phyloP scores from a whole-genome alignment of 148 eudicot species.

The Polygonum aviculare region DNA sequence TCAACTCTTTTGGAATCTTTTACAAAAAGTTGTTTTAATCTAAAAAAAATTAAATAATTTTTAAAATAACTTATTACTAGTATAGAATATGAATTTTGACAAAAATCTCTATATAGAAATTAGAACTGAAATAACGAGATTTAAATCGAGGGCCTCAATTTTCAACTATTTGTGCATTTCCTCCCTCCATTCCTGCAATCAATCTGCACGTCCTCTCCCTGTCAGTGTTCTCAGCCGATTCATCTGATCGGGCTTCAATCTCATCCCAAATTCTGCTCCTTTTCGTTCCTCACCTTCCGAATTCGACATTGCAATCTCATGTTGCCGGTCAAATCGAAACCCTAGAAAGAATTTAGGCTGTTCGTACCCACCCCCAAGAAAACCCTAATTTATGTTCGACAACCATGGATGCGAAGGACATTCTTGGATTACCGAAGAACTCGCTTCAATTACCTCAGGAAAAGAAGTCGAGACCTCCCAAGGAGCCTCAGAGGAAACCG shows the following conservation, averaged over 20 bases:
- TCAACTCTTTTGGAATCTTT: too few species aligned
- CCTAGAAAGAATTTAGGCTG: neutral
- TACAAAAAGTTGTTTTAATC: too few species aligned
- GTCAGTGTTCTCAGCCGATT: neutral
- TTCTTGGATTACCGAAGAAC: conserved; percentile 65
- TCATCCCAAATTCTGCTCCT: neutral
- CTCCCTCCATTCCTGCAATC: neutral
- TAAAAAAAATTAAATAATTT: too few species aligned
- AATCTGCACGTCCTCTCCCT: neutral
- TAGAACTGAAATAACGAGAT: too few species aligned
- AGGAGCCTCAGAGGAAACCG: conserved; percentile 81
- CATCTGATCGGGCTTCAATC: neutral
- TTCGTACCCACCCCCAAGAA: neutral
- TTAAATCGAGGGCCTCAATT: too few species aligned
- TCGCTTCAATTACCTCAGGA: conserved; percentile 33
- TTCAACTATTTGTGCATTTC: too few species aligned
- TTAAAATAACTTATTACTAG: too few species aligned
- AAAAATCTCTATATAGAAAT: too few species aligned
- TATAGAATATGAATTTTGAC: too few species aligned
- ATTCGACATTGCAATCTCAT: neutral
- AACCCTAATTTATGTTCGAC: conserved; percentile 24
- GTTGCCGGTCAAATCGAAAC: neutral
- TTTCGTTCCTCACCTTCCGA: neutral
- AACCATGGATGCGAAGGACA: conserved; percentile 85
- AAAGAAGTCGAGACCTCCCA: conserved; percentile 72